These are phyloP conservation scores for Lasiodiplodia gonubiensis DNA, from an alignment of 2,329 filamentous ascomycete genomes.

Conservation along the genomic window DNA sequence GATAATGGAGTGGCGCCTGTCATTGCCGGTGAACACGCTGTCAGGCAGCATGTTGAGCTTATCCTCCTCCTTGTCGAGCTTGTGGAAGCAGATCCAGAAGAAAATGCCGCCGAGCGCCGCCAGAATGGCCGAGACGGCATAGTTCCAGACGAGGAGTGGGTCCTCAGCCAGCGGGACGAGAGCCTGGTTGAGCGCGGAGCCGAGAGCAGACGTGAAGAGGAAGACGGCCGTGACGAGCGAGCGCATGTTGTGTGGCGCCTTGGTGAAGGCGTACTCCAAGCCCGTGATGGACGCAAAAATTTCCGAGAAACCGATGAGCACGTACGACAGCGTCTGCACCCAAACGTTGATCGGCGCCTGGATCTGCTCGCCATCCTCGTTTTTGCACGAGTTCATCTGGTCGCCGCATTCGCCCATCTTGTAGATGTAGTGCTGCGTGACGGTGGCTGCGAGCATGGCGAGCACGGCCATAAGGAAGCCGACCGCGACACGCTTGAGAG, in stretches of 20 bases:
- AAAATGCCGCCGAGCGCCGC: slow-evolving; percentile 65
- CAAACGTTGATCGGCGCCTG: slow-evolving; percentile 69
- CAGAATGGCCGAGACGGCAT: slow-evolving; percentile 66
- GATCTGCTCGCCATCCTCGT: slow-evolving; percentile 37
- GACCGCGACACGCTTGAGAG: slow-evolving; percentile 59
- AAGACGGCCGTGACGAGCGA: slow-evolving; percentile 73
- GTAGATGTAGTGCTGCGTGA: slow-evolving; percentile 68
- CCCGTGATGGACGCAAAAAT: slow-evolving; percentile 66
- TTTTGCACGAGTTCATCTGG: slow-evolving; percentile 60
- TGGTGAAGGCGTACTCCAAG: slow-evolving; percentile 78
- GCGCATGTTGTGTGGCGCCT: slow-evolving; percentile 80
- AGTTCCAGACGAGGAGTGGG: slow-evolving; percentile 75
- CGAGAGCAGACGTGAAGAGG: slow-evolving; percentile 73
- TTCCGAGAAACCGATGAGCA: slow-evolving; percentile 62
- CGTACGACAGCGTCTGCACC: slow-evolving; percentile 56
- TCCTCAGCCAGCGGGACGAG: slow-evolving; percentile 67
- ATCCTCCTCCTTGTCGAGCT: slow-evolving; percentile 72
- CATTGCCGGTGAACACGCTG: slow-evolving; percentile 41
- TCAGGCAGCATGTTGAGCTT: slow-evolving; percentile 66
- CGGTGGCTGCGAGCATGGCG: slow-evolving; percentile 57
- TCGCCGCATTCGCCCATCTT: slow-evolving; percentile 65
- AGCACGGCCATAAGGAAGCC: slow-evolving; percentile 56
- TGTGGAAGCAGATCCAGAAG: slow-evolving; percentile 72
- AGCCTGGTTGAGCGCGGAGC: slow-evolving; percentile 72
- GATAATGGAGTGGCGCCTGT: slow-evolving; percentile 36